Conservation (phyloP, 2,329 filamentous ascomycete genomes). For the Myriangium duriaei region DNA sequence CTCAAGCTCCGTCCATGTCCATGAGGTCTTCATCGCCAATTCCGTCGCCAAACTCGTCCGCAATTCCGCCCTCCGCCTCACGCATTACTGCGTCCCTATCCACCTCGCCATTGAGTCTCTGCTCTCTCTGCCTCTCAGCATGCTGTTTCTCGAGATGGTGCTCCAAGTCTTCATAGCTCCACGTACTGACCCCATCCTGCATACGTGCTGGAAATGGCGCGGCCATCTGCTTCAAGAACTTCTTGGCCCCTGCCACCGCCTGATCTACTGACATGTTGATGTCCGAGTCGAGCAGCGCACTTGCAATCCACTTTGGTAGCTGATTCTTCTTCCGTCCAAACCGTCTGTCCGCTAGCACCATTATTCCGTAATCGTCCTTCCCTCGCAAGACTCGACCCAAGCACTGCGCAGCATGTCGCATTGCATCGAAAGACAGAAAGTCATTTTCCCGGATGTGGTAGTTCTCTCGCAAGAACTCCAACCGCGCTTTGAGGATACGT, state of each 20-base stretch:
- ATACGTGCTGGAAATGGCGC: conserved; percentile 73
- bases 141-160: conserved; percentile 65
- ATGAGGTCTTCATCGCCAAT: conserved; percentile 26
- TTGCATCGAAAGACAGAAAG: conserved; percentile 95
- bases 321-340: conserved; percentile 87
- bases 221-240: conserved; percentile 82
- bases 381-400: conserved; percentile 86
- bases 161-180: conserved; percentile 69
- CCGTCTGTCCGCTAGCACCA: conserved; percentile 89
- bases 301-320: conserved; percentile 92
- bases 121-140: conserved; percentile 52
- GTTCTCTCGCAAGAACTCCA: conserved; percentile 93
- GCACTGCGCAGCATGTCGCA: conserved; percentile 97
- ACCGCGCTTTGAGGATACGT: conserved; percentile 83
- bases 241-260: conserved; percentile 77
- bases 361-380: conserved; percentile 99
- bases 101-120: conserved; percentile 35
- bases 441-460: conserved; percentile 96
- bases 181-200: conserved; percentile 87
- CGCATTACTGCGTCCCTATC: conserved; percentile 29
- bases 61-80: conserved; percentile 19
- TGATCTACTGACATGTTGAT: conserved; percentile 91
- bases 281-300: conserved; percentile 73
- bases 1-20: conserved; percentile 17
- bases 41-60: conserved; percentile 23